Evolutionary conservation across 2,329 filamentous ascomycete species (phyloP).

Genomic region (Helminthosporium solani): DNA sequence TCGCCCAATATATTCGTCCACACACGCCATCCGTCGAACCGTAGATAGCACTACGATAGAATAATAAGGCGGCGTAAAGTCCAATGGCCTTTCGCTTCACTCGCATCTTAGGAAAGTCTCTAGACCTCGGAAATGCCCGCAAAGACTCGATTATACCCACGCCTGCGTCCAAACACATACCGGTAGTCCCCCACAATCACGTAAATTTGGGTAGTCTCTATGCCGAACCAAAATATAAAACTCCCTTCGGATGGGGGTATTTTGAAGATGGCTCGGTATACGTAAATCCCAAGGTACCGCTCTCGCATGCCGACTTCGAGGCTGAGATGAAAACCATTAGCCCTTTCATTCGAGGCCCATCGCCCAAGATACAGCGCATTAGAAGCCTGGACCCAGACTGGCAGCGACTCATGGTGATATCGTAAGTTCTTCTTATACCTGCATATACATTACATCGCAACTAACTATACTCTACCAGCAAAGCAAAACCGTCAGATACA

Average conservation of each 20-base stretch:
- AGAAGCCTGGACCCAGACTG: constrained; percentile 1
- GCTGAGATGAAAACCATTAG: constrained; percentile 16
- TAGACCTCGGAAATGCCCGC: too few species aligned
- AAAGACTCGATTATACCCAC: too few species aligned
- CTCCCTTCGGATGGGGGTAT: constrained; percentile 18
- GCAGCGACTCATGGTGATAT: constrained; percentile 15
- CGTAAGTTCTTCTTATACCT: constrained; percentile 8
- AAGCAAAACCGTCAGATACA: neutral
- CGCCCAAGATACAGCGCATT: constrained; percentile 9
- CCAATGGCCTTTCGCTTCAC: too few species aligned
- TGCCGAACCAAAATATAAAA: neutral
- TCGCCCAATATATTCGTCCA: too few species aligned
- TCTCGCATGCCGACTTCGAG: constrained; percentile 18
- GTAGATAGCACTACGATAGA: too few species aligned
- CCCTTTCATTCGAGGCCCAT: constrained; percentile 12
- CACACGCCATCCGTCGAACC: too few species aligned
- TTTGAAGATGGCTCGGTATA: constrained; percentile 27
- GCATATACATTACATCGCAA: too few species aligned
- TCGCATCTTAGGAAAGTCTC: too few species aligned
- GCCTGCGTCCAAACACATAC: too few species aligned
- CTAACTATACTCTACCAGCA: constrained; percentile 4
- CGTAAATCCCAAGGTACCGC: constrained; percentile 7
- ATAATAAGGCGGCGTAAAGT: too few species aligned
- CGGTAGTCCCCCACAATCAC: neutral
- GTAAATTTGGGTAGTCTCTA: constrained; percentile 21